Percentiles rank a stretch among this genome's conserved stretches.
Evolutionary conservation across 345 rosid genomes (phyloP).

Genomic region (Moringa oleifera): DNA sequence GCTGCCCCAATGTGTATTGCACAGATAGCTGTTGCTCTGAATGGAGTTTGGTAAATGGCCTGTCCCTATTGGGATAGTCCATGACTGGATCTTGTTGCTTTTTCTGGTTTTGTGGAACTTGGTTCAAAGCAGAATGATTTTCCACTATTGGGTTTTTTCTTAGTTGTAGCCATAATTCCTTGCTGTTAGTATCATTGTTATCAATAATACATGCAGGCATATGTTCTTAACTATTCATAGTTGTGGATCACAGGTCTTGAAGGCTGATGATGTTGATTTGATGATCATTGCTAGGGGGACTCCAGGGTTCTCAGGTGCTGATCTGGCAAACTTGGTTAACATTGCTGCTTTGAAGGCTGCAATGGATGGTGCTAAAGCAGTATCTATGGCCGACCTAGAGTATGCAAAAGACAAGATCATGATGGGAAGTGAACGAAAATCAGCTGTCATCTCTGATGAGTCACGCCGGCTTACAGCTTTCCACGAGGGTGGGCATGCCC

Average conservation of each 20-base stretch:
- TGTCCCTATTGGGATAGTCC: background rate
- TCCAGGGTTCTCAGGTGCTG: conserved; percentile 97
- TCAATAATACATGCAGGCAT: background rate
- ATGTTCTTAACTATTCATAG: background rate
- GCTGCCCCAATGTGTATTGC: background rate
- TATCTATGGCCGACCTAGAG: conserved; percentile 86
- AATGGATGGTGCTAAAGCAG: conserved; percentile 90
- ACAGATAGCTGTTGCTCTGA: background rate
- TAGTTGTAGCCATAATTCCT: background rate
- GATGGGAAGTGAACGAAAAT: conserved; percentile 98
- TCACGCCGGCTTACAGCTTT: conserved; percentile 72
- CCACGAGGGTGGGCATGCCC: conserved; percentile 99
- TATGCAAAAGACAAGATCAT: conserved; percentile 89
- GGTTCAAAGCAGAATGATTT: too few species aligned
- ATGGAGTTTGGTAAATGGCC: background rate
- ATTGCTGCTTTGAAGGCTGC: conserved; percentile 96
- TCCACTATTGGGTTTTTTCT: background rate
- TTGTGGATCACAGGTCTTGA: conserved; percentile 52
- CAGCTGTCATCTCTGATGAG: conserved; percentile 85
- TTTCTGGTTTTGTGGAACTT: too few species aligned
- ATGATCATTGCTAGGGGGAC: conserved; percentile 96
- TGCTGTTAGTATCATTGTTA: conserved; percentile 4
- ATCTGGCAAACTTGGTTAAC: conserved; percentile 83
- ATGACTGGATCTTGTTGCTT: too few species aligned
- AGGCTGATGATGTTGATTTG: conserved; percentile 88